These are phyloP conservation scores for Spinellus fusiger DNA, from an alignment of 192 early-diverging fungal genomes.

Conservation along the genomic window DNA sequence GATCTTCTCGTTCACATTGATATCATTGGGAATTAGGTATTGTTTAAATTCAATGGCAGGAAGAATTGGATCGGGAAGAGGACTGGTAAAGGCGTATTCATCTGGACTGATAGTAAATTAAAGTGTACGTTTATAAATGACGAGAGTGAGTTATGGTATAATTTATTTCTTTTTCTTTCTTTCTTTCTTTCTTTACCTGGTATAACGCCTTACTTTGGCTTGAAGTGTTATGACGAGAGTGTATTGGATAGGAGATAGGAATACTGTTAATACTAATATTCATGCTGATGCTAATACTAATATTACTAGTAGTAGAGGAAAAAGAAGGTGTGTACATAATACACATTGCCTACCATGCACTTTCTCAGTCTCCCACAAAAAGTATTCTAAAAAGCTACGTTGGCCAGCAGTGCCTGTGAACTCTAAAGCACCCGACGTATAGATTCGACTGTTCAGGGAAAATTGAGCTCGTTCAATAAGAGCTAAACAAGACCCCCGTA, in stretches of 20 bases:
- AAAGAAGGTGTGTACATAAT: background rate
- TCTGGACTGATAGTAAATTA: slow-evolving; percentile 61
- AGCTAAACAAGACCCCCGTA: slow-evolving; percentile 43
- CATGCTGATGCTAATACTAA: background rate
- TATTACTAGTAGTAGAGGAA: background rate
- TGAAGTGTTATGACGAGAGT: slow-evolving; percentile 1
- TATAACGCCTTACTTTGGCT: slow-evolving; percentile 70
- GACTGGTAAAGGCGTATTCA: slow-evolving; percentile 87
- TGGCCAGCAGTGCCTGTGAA: slow-evolving; percentile 53
- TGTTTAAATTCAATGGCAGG: slow-evolving; percentile 77
- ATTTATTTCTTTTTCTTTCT: background rate
- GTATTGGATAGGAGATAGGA: background rate
- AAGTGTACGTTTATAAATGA: background rate
- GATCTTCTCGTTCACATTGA: slow-evolving; percentile 87
- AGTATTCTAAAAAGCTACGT: slow-evolving; percentile 84
- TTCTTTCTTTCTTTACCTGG: slow-evolving; percentile 31
- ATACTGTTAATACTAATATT: too few relatives aligned
- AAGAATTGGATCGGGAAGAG: slow-evolving; percentile 81
- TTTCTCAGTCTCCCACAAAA: slow-evolving; percentile 86
- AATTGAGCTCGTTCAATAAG: slow-evolving; percentile 95
- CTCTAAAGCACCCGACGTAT: slow-evolving; percentile 59
- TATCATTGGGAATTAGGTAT: slow-evolving; percentile 63
- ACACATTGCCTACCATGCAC: slow-evolving; percentile 67
- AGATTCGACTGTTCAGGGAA: slow-evolving; percentile 75
- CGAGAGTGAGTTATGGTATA: too few relatives aligned